These are phyloP conservation scores for Termitomyces sp. DNA, from an alignment of 768 basidiomycete genomes.

Conservation along the genomic window DNA sequence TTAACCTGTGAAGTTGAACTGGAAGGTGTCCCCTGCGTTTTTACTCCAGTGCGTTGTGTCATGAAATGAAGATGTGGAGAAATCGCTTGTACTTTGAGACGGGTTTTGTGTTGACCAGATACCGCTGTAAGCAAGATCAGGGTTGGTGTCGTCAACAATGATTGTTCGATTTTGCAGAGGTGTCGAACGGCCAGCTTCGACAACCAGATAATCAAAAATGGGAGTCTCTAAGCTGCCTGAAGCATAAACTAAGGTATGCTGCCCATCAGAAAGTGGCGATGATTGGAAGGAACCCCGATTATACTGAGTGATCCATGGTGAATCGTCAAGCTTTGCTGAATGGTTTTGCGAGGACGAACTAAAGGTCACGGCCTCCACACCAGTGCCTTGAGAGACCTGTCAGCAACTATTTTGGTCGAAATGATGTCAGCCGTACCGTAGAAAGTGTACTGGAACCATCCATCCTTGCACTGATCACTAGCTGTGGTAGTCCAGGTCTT, in stretches of 20 bases:
- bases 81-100: slow-evolving; percentile 16
- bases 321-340: slow-evolving; percentile 31
- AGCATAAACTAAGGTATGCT: slow-evolving; percentile 31
- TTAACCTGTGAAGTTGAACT: slow-evolving; percentile 30
- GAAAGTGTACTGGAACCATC: slow-evolving; percentile 36
- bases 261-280: slow-evolving; percentile 25
- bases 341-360: slow-evolving; percentile 20
- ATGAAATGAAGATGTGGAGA: slow-evolving; percentile 23
- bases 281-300: slow-evolving; percentile 27
- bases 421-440: slow-evolving; percentile 20
- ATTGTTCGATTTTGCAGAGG: slow-evolving; percentile 27
- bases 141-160: slow-evolving; percentile 31
- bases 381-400: slow-evolving; percentile 20
- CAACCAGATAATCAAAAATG: slow-evolving; percentile 34
- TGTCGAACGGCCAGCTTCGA: slow-evolving; percentile 30
- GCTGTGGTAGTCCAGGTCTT: slow-evolving; percentile 33
- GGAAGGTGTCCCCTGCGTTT: slow-evolving; percentile 26
- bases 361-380: slow-evolving; percentile 23
- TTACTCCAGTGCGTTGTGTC: slow-evolving; percentile 31
- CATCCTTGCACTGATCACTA: slow-evolving; percentile 23
- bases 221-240: slow-evolving; percentile 21
- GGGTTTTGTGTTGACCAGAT: slow-evolving; percentile 24
- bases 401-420: background rate
- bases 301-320: slow-evolving; percentile 22
- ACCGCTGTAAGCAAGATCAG: slow-evolving; percentile 24